Conservation (phyloP, 2,329 filamentous ascomycete genomes). For the Cytospora paraplurivora region DNA sequence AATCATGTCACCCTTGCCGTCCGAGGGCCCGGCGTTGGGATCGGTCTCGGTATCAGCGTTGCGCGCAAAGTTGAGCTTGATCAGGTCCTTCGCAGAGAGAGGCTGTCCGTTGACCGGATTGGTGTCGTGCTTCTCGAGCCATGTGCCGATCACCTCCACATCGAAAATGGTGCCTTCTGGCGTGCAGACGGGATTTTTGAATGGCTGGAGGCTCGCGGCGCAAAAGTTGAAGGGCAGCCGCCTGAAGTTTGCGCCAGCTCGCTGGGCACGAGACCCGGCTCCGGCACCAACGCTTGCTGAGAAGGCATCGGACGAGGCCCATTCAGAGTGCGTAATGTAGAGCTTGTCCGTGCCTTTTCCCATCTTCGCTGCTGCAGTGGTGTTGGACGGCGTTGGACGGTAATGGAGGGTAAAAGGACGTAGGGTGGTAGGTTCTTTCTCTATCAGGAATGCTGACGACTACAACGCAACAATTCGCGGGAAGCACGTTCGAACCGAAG, state of each 20-base stretch:
- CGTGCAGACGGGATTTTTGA: constrained; percentile 92
- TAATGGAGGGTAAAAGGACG: background rate
- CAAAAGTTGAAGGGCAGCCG: constrained; percentile 98
- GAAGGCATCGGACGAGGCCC: constrained; percentile 88
- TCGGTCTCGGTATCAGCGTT: constrained; percentile 71
- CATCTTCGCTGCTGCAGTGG: constrained; percentile 39
- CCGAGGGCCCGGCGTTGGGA: constrained; percentile 47
- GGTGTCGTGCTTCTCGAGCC: constrained; percentile 91
- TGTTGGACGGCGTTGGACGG: background rate
- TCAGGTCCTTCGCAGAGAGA: constrained; percentile 78
- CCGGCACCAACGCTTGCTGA: constrained; percentile 76
- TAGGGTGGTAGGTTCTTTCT: background rate
- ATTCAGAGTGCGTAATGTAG: constrained; percentile 94
- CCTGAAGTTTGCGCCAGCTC: constrained; percentile 70
- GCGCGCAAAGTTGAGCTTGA: constrained; percentile 88
- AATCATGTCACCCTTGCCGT: constrained; percentile 76
- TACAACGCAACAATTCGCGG: background rate
- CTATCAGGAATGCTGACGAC: background rate
- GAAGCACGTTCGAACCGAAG: background rate
- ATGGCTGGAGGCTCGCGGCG: constrained; percentile 92
- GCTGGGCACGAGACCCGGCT: constrained; percentile 60
- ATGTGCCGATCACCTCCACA: constrained; percentile 88
- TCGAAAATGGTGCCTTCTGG: constrained; percentile 88
- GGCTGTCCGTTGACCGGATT: constrained; percentile 86
- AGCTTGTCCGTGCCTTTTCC: constrained; percentile 60